Percentiles rank a stretch among this genome's conserved stretches.
phyloP scores from a whole-genome alignment of 2,329 filamentous ascomycete species.

The Juglanconis sp. region DNA sequence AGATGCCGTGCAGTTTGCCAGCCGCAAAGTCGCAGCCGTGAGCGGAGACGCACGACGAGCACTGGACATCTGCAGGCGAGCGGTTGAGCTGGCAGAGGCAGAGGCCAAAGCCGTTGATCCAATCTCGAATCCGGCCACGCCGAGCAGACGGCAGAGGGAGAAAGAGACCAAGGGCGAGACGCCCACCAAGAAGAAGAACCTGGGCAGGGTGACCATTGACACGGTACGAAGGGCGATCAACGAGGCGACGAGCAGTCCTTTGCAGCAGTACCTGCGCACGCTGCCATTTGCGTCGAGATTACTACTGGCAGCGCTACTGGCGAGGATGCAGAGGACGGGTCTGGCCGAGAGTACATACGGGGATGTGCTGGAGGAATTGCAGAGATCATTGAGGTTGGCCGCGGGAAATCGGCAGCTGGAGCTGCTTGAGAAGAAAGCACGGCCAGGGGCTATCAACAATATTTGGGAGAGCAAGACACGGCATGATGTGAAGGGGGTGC shows the following conservation, averaged over 20 bases:
- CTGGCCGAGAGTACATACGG: slow-evolving; percentile 84
- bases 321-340: slow-evolving; percentile 76
- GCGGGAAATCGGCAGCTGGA: slow-evolving; percentile 58
- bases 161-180: slow-evolving; percentile 24
- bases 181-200: slow-evolving; percentile 33
- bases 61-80: slow-evolving; percentile 89
- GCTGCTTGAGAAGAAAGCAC: slow-evolving; percentile 42
- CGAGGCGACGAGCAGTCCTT: slow-evolving; percentile 87
- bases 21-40: slow-evolving; percentile 92
- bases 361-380: slow-evolving; percentile 84
- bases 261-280: slow-evolving; percentile 82
- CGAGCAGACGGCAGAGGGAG: slow-evolving; percentile 51
- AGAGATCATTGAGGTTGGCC: slow-evolving; percentile 62
- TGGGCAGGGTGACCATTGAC: slow-evolving; percentile 76
- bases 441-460: background rate
- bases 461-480: slow-evolving; percentile 14
- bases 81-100: slow-evolving; percentile 89
- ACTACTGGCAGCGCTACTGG: slow-evolving; percentile 77
- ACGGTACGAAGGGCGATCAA: slow-evolving; percentile 93
- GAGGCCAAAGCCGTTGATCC: slow-evolving; percentile 45
- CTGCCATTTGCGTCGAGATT: slow-evolving; percentile 81
- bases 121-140: slow-evolving; percentile 51
- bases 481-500: slow-evolving; percentile 15
- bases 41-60: slow-evolving; percentile 90
- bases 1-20: slow-evolving; percentile 94